These are phyloP conservation scores for Musa beccarii DNA, from an alignment of 176 grass and related monocot species.

Conservation along the genomic window DNA sequence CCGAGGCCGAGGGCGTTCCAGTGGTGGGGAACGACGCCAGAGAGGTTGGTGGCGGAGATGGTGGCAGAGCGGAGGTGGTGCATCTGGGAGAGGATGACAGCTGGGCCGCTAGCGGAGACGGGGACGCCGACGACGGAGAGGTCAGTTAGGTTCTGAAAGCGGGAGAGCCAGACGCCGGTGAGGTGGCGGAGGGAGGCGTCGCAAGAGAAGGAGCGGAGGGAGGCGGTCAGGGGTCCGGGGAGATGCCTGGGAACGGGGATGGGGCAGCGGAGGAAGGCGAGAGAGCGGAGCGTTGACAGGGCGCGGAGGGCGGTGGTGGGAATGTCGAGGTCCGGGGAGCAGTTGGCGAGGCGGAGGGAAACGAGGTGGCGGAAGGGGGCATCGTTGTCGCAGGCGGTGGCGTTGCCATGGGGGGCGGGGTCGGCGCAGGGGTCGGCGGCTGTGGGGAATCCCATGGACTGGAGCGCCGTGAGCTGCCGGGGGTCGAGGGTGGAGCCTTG, in stretches of 20 bases:
- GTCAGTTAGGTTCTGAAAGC: conserved; percentile 54
- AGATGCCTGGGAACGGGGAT: conserved; percentile 37
- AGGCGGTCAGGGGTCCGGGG: conserved; percentile 29
- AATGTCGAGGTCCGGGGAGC: conserved; percentile 55
- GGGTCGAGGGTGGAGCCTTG: conserved; percentile 42
- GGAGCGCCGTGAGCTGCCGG: conserved; percentile 47
- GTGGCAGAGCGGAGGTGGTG: conserved; percentile 34
- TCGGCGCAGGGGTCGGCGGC: conserved; percentile 36
- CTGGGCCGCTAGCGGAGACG: conserved; percentile 30
- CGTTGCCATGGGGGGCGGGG: conserved; percentile 3
- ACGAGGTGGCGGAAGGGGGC: conserved; percentile 50
- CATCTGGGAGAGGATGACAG: conserved; percentile 72
- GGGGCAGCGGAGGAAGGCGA: conserved; percentile 45
- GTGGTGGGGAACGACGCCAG: conserved; percentile 67
- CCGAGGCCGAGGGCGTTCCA: conserved; percentile 70
- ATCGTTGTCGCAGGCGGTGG: not conserved
- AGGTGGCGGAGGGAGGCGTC: conserved; percentile 45
- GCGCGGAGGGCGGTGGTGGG: conserved; percentile 38
- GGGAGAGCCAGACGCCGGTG: conserved; percentile 54
- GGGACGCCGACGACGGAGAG: conserved; percentile 43
- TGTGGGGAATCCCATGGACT: conserved; percentile 42
- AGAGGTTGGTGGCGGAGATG: conserved; percentile 60
- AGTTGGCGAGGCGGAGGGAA: conserved; percentile 58
- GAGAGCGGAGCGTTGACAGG: conserved; percentile 30
- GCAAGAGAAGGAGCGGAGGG: conserved; percentile 54